Evolutionary conservation across 192 early-diverging fungal genomes (phyloP), one percentile per base, ranked within the genome.

Genomic region (Coemansia sp.): DNA sequence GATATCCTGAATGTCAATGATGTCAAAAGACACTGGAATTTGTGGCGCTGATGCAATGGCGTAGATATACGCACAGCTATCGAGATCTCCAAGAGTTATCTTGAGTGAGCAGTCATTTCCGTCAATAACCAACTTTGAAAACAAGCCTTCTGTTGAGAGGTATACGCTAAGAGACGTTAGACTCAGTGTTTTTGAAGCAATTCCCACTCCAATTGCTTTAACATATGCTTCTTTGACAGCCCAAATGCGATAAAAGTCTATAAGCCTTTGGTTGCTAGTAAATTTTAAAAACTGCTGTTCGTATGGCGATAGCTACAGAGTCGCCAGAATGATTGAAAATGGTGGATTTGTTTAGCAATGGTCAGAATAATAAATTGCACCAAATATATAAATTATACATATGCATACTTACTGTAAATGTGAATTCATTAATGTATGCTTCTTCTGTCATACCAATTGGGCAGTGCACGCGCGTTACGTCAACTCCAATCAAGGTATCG

Each of bases 211-310:
- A 22, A 50, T 48, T 9, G 73, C 73, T 44, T 77, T 77, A 48
- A 61, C 55, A 17, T 77, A 77, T 4, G 73, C 73, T 33, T 77
- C 73, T 53, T 77, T 77, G 30, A 61, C 42, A 19, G 73, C 53
- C 73, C 73, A 77, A 9, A 77, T 66, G 12, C 57, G 55, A 49
- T 70, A 70, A 27, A 77, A 77, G 41, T 70, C 67, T 1, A 43
- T n/a, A 11, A 69, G 30, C 22, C 19, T 55, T 7, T 70, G 19
- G 3, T 9, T 13, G 50, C 67, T 64, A 0, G 30, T 12, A 0
- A 11, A 4, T 0, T 15, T 9, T 12, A 77, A 19, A 19, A 57
- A 67, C 14, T 59, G 30, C 19, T 37, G 27, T 37, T 77, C 73
- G 0, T 57, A 3, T 0, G 21, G 2, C n/a, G 73, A 69, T 17